Base-by-base conservation (phyloP, 306 rosid species). In the Castanopsis chinensis region DNA sequence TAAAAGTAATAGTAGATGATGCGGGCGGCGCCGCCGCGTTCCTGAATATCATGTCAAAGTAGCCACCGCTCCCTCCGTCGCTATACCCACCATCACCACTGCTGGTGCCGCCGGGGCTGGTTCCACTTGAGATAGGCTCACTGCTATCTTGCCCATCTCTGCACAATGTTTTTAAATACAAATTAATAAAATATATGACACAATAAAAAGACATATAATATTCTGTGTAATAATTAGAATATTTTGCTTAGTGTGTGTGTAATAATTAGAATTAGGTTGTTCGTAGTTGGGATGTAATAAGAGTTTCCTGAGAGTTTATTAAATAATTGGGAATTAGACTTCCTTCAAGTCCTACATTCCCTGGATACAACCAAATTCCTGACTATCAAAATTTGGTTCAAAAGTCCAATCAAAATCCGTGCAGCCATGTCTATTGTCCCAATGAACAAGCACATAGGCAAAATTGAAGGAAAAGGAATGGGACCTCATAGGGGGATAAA, bases 41-140 rank as follows among this genome's bases (percentile, higher is more conserved):
- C 55, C 84, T 88, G 67, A 96, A 91, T 80, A 93, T 89, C 96
- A 93, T 91, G 56, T 97, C 97, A 21, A 93, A 93, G 80, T 80
- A 89, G 88, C 90, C 94, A 0, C 87, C 97, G 35, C 81, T 91
- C 11, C 45, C 45, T 41, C 73, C 86, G 53, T 81, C 77, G 77
- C 77, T 49, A 69, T 91, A 81, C 84, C 92, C 85, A 33, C 53
- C 84, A 11, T 37, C 76, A 58, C 92, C 92, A 14, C 56, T 81
- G 83, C 69, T 69, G 73, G 79, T 82, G 76, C 84, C 83, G 58
- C 92, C 90, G 6, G 84, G 80, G 8, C 23, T 54, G 74, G 88
- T 74, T 91, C 97, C 94, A 27, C 89, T 83, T 2, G 88, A 56
- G 23, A n/a, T 77, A 41, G 86, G 35, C 69, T 86, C 88, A 5